Conservation (phyloP, 257 asterid genomes). For the Solanum tarijense region DNA sequence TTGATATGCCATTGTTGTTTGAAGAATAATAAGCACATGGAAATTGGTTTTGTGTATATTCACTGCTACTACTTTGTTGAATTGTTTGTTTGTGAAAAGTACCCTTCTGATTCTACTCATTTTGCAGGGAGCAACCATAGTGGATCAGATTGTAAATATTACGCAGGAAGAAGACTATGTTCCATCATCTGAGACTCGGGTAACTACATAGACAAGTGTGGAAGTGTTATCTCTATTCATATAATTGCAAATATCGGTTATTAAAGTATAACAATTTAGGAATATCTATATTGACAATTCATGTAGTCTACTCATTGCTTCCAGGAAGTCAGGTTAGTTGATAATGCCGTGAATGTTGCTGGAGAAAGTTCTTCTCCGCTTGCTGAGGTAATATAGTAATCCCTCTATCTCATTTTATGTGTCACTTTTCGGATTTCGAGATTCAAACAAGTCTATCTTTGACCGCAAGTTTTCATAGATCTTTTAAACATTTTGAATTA, state of each 20-base stretch:
- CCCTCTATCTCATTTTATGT: neutral
- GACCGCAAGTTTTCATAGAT: neutral
- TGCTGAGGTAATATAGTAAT: constrained; percentile 41
- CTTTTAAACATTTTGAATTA: neutral
- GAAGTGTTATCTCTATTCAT: neutral
- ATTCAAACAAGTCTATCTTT: neutral
- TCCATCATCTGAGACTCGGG: constrained; percentile 37
- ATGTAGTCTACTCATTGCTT: neutral
- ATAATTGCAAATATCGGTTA: neutral
- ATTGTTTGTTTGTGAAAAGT: neutral
- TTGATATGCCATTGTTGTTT: neutral
- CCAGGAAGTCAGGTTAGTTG: constrained; percentile 37
- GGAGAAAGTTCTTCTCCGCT: constrained; percentile 24
- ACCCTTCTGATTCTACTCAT: neutral
- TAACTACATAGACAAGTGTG: constrained; percentile 9
- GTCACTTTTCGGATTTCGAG: neutral
- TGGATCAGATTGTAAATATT: constrained; percentile 65
- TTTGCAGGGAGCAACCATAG: constrained; percentile 77
- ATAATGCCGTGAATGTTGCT: constrained; percentile 24
- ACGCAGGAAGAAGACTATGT: constrained; percentile 49
- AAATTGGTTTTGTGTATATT: neutral
- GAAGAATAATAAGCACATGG: neutral
- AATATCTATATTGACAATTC: neutral
- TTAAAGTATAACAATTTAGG: neutral
- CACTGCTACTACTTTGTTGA: neutral